A percentile compares a stretch with the other conserved stretches of the same genome.
phyloP scores from a whole-genome alignment of 1,284 basidiomycete species.

The Paramarasmius palmivorus region DNA sequence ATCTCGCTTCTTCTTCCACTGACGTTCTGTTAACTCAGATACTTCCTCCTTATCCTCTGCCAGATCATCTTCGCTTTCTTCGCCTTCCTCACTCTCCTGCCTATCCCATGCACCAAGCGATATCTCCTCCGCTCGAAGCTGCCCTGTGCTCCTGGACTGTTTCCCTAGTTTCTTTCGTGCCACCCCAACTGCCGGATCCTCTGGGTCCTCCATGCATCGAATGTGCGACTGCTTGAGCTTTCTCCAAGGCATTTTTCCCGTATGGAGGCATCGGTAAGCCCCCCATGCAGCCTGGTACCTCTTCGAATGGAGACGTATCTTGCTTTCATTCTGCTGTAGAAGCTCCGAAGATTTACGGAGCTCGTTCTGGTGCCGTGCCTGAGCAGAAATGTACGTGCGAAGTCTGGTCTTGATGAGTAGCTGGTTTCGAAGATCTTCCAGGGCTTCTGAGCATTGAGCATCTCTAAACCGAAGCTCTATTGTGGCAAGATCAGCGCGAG shows the following conservation, averaged over 20 bases:
- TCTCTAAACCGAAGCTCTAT: slow-evolving; percentile 7
- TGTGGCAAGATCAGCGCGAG: neutral
- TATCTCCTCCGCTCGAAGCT: too few relatives aligned
- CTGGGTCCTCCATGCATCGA: neutral
- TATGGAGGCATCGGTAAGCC: neutral
- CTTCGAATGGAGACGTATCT: neutral
- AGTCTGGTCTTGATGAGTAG: slow-evolving; percentile 6
- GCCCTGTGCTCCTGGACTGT: too few relatives aligned
- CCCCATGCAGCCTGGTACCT: slow-evolving; percentile 4
- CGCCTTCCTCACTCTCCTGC: too few relatives aligned
- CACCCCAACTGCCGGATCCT: too few relatives aligned
- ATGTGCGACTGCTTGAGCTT: neutral
- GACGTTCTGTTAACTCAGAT: too few relatives aligned
- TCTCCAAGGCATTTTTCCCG: neutral
- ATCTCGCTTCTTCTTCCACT: too few relatives aligned
- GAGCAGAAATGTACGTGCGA: slow-evolving; percentile 2
- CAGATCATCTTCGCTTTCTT: too few relatives aligned
- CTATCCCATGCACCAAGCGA: too few relatives aligned
- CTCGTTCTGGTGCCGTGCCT: slow-evolving; percentile 4
- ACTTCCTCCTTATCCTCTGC: too few relatives aligned
- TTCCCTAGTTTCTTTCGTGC: too few relatives aligned
- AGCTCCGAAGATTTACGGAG: neutral
- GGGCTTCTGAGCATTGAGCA: slow-evolving; percentile 1
- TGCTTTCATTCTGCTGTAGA: slow-evolving; percentile 1
- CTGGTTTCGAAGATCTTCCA: slow-evolving; percentile 7